phyloP scores from a whole-genome alignment of 805 yeast species.

The Phaffomyces antillensis region DNA sequence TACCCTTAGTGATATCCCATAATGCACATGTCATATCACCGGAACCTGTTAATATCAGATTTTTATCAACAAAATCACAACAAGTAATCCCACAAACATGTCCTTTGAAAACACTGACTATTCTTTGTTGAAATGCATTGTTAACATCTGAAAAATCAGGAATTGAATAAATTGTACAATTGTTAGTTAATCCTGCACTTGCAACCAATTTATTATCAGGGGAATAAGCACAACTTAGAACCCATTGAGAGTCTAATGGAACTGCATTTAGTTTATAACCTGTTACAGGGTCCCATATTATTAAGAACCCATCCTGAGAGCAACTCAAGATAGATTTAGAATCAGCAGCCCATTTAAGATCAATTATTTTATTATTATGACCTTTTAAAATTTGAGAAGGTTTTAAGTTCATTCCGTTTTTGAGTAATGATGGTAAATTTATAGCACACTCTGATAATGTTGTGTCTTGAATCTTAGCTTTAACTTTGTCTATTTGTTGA shows the following conservation, averaged over 20 bases:
- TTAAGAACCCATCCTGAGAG: constrained; percentile 80
- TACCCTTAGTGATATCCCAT: constrained; percentile 72
- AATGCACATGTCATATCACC: constrained; percentile 76
- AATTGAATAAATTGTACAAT: constrained; percentile 60
- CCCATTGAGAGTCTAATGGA: constrained; percentile 72
- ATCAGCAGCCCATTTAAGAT: constrained; percentile 61
- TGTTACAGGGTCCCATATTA: constrained; percentile 74
- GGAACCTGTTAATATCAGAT: constrained; percentile 56
- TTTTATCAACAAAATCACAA: constrained; percentile 56
- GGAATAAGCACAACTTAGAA: constrained; percentile 64
- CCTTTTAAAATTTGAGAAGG: constrained; percentile 34
- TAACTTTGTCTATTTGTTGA: constrained; percentile 40
- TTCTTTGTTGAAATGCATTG: constrained; percentile 30
- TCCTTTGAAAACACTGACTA: constrained; percentile 58
- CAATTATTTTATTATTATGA: constrained; percentile 68
- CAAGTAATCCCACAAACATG: constrained; percentile 80
- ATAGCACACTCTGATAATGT: constrained; percentile 34
- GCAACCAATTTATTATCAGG: constrained; percentile 64
- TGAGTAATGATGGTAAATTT: constrained; percentile 10
- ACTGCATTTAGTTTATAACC: constrained; percentile 68
- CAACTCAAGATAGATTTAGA: constrained; percentile 59
- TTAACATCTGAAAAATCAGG: constrained; percentile 22
- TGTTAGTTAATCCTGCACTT: constrained; percentile 77
- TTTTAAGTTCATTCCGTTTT: constrained; percentile 24
- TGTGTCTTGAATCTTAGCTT: constrained; percentile 37